Conservation (phyloP, 768 basidiomycete genomes). For the Suillus lakei region DNA sequence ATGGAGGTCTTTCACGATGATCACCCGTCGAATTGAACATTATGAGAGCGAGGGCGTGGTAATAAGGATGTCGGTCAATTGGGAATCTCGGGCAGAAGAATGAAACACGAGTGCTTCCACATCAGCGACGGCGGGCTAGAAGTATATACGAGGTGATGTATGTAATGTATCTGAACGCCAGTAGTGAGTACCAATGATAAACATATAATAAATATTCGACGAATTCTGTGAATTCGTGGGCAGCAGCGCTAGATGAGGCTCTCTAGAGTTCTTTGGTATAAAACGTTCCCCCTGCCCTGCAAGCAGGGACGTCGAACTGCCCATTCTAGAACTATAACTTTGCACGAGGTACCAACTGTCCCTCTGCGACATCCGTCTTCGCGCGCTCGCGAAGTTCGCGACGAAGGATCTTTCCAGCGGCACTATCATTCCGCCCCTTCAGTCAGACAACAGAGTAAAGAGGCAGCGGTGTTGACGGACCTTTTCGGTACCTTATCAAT, state of each 20-base stretch:
- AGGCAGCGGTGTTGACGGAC: constrained; percentile 10
- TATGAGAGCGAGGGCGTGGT: neutral
- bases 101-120: neutral
- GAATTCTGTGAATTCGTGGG: neutral
- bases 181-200: neutral
- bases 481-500: constrained; percentile 50
- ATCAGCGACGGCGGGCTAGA: neutral
- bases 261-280: neutral
- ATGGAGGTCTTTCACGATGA: neutral
- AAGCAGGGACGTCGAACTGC: neutral
- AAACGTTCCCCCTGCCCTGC: neutral
- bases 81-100: neutral
- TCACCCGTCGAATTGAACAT: neutral
- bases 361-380: constrained; percentile 50
- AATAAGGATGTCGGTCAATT: neutral
- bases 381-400: constrained; percentile 74
- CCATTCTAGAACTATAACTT: constrained; percentile 19
- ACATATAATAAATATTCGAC: neutral
- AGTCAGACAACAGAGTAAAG: neutral
- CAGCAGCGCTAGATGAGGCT: neutral
- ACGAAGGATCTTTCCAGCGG: constrained; percentile 87
- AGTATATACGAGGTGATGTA: neutral
- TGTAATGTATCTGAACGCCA: neutral
- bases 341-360: constrained; percentile 22
- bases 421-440: constrained; percentile 44